Evolutionary conservation across 345 rosid genomes (phyloP), one percentile per base, ranked within the genome.

Genomic region (Corchorus capsularis): DNA sequence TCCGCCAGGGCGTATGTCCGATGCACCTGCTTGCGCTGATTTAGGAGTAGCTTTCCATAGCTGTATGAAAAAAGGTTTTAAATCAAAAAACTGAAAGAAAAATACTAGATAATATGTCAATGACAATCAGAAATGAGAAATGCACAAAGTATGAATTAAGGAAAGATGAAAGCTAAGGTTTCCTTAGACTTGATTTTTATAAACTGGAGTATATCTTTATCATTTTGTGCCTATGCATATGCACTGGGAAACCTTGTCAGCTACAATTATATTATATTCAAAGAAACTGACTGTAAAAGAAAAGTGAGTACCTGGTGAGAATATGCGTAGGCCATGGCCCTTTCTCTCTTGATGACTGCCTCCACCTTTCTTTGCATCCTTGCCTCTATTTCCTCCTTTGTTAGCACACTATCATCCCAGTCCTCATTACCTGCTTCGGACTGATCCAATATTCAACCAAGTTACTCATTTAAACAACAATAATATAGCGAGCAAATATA

Each of bases 291-390:
- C 41, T 60, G 63, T 77, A 52, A 69, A 27, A 65, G 68, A 75
- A 66, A 17, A 65, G 0, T 54, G 72, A 74, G 39, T 89, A 94
- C 99, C 97, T 91, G 97, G 75, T 88, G 87, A 77, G 98, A 93
- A 76, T 91, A 86, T 37, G 99, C 94, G 65, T 94, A 96, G 7
- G 98, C 87, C 95, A 89, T 94, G 49, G 98, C 88, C 79, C 97
- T 88, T 73, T 96, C 97, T 82, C 97, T 83, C 79, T 92, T 94
- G 85, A 91, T 83, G 79, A 82, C 70, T 45, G 98, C 99, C 77
- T 92, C 93, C 49, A 84, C 94, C 85, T 89, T 96, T 72, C 87
- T 84, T 80, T 27, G 27, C 27, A 27, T 27, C 27, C 27, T 27
- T 27, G 27, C 27, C 27, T 27, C 27, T 27, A 27, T 27, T 27